A percentile compares a stretch with the other conserved stretches of the same genome.
Evolutionary conservation across 768 basidiomycete species (phyloP).

Genomic region (Symmetrospora coprosmae): DNA sequence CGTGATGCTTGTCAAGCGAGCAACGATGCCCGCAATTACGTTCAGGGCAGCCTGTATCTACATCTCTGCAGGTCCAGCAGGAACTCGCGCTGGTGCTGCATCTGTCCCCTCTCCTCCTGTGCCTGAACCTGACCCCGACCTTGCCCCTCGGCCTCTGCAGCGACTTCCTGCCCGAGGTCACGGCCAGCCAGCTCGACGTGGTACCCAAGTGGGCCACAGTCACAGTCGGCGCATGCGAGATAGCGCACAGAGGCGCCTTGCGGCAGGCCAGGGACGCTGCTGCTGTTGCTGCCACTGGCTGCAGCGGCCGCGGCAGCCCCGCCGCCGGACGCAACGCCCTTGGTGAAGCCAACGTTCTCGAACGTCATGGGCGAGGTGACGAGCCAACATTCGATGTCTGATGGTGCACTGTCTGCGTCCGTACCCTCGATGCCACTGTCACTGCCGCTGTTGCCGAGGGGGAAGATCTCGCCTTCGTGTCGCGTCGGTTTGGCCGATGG

Average conservation of each 20-base stretch:
- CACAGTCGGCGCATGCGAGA: conserved; percentile 22
- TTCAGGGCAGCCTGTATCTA: conserved; percentile 5
- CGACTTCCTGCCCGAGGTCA: conserved; percentile 20
- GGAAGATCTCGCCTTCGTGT: neutral
- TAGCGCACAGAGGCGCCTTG: conserved; percentile 7
- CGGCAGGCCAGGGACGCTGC: neutral
- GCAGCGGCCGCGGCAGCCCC: neutral
- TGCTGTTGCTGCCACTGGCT: too few relatives aligned
- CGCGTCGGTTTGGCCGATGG: neutral
- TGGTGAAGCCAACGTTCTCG: conserved; percentile 22
- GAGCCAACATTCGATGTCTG: neutral
- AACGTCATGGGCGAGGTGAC: conserved; percentile 19
- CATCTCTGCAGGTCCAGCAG: conserved; percentile 15
- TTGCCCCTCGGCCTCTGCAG: neutral
- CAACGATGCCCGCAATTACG: too few relatives aligned
- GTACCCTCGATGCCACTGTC: too few relatives aligned
- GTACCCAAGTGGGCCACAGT: conserved; percentile 20
- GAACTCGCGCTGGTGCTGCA: conserved; percentile 13
- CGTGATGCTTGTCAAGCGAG: too few relatives aligned
- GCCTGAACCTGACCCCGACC: neutral
- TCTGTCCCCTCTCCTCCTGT: neutral
- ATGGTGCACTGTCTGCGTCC: neutral
- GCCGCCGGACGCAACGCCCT: neutral
- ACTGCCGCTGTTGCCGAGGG: neutral
- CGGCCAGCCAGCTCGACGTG: conserved; percentile 17